Percentiles rank a stretch among this genome's conserved stretches.
Evolutionary conservation across 164 flowering plant species (phyloP).

Genomic region (Cinnamomum chago): DNA sequence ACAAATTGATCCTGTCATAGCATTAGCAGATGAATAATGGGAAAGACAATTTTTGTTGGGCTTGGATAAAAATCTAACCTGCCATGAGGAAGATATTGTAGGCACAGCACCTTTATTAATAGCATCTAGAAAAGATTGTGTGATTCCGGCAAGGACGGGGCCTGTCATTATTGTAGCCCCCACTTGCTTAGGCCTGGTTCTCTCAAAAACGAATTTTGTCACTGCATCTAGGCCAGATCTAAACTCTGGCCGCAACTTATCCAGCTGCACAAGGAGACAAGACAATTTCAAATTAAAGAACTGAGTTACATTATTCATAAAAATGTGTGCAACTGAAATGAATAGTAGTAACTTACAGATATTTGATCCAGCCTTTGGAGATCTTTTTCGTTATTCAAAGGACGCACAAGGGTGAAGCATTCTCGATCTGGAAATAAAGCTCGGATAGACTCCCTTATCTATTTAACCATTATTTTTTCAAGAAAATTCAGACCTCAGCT

Average conservation of each 20-base stretch:
- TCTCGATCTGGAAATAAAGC: slow-evolving; percentile 98
- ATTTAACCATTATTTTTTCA: slow-evolving; percentile 11
- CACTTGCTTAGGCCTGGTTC: slow-evolving; percentile 95
- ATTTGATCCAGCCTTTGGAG: slow-evolving; percentile 92
- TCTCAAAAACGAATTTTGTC: slow-evolving; percentile 92
- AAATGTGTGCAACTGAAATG: background rate
- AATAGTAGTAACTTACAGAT: slow-evolving; percentile 38
- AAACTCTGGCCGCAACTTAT: slow-evolving; percentile 87
- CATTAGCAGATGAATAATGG: too few relatives aligned
- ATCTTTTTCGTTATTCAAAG: slow-evolving; percentile 77
- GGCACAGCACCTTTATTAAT: slow-evolving; percentile 98
- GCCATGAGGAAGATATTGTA: slow-evolving; percentile 97
- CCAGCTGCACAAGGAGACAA: slow-evolving; percentile 48
- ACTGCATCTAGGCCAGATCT: slow-evolving; percentile 88
- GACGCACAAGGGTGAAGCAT: slow-evolving; percentile 93
- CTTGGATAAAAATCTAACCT: slow-evolving; percentile 46
- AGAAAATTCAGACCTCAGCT: slow-evolving; percentile 17
- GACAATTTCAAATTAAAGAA: background rate
- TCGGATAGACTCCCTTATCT: slow-evolving; percentile 95
- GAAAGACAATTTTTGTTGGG: background rate
- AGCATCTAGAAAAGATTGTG: slow-evolving; percentile 89
- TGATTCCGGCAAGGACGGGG: slow-evolving; percentile 85
- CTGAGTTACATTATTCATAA: background rate
- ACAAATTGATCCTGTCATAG: too few relatives aligned
- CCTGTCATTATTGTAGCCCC: slow-evolving; percentile 95